Percentiles rank a stretch among this genome's conserved stretches.
Evolutionary conservation across 2,329 filamentous ascomycete genomes (phyloP).

Genomic region (Sodiomyces alkalinus): DNA sequence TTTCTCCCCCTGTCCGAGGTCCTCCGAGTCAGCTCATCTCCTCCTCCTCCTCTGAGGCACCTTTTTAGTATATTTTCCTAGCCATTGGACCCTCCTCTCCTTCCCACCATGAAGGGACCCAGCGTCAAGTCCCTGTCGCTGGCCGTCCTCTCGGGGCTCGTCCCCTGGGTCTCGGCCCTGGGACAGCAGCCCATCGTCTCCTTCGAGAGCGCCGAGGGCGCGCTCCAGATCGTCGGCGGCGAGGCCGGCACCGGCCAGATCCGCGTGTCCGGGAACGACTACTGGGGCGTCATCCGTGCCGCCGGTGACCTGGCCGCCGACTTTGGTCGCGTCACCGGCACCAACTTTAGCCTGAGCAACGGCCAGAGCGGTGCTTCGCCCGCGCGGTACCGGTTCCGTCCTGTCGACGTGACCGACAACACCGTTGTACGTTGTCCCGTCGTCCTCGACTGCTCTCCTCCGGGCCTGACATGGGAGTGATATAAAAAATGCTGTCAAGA

Average conservation of each 20-base stretch:
- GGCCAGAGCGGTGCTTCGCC: constrained; percentile 20
- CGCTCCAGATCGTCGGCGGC: constrained; percentile 20
- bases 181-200: constrained; percentile 34
- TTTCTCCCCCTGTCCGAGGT: too few relatives aligned
- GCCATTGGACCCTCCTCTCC: too few relatives aligned
- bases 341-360: constrained; percentile 44
- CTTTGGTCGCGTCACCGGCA: constrained; percentile 56
- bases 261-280: constrained; percentile 41
- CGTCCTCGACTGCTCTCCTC: not conserved
- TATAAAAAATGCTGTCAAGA: too few relatives aligned
- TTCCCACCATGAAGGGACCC: not conserved
- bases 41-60: too few relatives aligned
- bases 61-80: too few relatives aligned
- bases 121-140: constrained; percentile 6
- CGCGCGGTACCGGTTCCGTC: constrained; percentile 24
- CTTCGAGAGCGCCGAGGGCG: constrained; percentile 15
- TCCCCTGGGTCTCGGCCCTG: constrained; percentile 18
- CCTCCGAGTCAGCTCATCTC: too few relatives aligned
- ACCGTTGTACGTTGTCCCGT: constrained; percentile 21
- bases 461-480: too few relatives aligned
- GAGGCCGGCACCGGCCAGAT: constrained; percentile 28
- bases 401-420: constrained; percentile 29
- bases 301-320: constrained; percentile 52
- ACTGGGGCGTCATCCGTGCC: constrained; percentile 52
- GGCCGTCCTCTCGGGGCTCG: constrained; percentile 9